phyloP scores from a whole-genome alignment of 208 protist genomes.

The Sergeia podlipaevii region DNA sequence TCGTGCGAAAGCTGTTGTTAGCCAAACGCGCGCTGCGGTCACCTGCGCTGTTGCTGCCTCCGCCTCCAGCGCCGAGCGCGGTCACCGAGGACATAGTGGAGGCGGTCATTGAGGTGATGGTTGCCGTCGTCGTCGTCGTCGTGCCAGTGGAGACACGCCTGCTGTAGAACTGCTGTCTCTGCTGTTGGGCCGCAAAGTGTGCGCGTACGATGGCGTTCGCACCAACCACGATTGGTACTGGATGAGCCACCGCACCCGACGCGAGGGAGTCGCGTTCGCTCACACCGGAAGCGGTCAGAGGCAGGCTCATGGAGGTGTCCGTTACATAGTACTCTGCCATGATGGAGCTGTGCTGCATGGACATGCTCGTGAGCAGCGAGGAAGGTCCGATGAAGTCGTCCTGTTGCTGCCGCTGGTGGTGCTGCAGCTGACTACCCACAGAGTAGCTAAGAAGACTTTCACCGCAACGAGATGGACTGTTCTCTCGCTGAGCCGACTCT shows the following conservation, averaged over 20 bases:
- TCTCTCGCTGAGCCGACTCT: constrained; percentile 26
- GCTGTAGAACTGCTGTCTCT: not conserved
- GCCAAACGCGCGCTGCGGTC: too few species aligned
- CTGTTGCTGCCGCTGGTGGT: not conserved
- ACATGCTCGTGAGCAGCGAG: constrained; percentile 37
- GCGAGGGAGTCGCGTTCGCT: constrained; percentile 3
- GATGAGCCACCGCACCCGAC: not conserved
- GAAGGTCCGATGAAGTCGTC: not conserved
- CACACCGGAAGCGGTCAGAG: constrained; percentile 26
- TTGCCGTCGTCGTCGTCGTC: not conserved
- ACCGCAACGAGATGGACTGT: constrained; percentile 43
- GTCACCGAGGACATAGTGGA: not conserved
- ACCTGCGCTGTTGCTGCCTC: constrained; percentile 2
- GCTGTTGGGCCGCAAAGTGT: not conserved
- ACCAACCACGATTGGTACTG: not conserved
- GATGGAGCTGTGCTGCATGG: constrained; percentile 22
- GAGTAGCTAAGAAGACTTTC: too few species aligned
- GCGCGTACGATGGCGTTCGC: not conserved
- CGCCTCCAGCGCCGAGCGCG: constrained; percentile 1
- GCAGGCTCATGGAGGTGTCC: constrained; percentile 29
- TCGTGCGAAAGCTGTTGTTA: constrained; percentile 48
- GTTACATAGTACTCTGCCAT: constrained; percentile 11
- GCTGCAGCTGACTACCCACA: constrained; percentile 7
- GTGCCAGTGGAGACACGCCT: not conserved
- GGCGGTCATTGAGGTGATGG: not conserved